Evolutionary conservation across 73 alveolate genomes (phyloP), one percentile per base, ranked within the genome.

Genomic region (Paramecium pentaurelia): DNA sequence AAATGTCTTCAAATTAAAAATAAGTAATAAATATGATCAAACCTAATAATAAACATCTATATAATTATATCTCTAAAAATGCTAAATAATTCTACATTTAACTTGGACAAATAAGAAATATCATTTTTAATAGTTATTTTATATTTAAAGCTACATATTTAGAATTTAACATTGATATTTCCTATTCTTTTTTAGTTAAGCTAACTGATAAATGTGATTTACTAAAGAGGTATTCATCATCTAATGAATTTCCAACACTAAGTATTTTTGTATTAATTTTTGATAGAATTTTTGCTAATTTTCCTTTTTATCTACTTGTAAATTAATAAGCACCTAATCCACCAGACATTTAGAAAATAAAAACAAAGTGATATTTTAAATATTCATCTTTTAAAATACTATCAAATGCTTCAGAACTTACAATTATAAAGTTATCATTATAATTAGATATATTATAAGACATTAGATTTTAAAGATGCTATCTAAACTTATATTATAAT

Each of bases 281-380:
- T 73, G 8, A 30, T 22, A 73, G 22, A 2, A 37, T 1, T 73
- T 73, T 73, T 14, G 47, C 34, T 37, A 73, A 73, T 38, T 73
- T 73, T 37, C 58, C 87, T 34, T 40, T 73, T 22, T 30, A 37
- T 16, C 16, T 37, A 73, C 47, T 38, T 0, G 40, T 38, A 37
- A 73, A 73, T 12, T 36, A 36, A 73, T 73, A 73, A 30, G 60
- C 87, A 34, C 60, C 87, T 73, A 73, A 73, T 14, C 87, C 87
- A 34, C 6, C 18, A 37, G 87, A 73, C 6, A 73, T 14, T 34
- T 73, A 37, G 4, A 73, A 30, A 5, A 73, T 73, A 38, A 73
- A 73, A 12, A 40, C 18, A 18, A 73, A 73, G 8, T 73, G 87
- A 73, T 73, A 44, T 37, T 73, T 73, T 40, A 73, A 36, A 40